A percentile compares a stretch with the other conserved stretches of the same genome.
These are phyloP conservation scores for Backusella luteola DNA, from an alignment of 192 early-diverging fungal genomes.

Conservation along the genomic window DNA sequence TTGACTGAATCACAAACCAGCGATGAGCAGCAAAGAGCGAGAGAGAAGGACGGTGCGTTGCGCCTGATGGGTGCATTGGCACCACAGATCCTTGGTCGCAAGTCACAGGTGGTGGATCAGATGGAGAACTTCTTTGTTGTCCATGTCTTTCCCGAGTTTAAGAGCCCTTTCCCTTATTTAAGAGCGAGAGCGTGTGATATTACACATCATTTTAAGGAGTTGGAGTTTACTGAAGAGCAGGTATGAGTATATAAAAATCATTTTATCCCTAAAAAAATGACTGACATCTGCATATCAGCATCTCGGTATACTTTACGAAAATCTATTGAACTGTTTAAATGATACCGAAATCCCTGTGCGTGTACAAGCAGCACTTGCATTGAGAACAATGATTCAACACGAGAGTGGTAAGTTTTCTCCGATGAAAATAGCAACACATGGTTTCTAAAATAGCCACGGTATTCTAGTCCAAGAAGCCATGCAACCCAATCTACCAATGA, in stretches of 20 bases:
- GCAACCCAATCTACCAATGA: conserved; percentile 72
- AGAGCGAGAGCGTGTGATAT: conserved; percentile 64
- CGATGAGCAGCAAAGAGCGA: conserved; percentile 59
- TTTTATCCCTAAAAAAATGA: too few relatives aligned
- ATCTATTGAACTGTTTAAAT: conserved; percentile 59
- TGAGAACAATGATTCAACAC: conserved; percentile 76
- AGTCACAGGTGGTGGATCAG: conserved; percentile 46
- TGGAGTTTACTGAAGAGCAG: conserved; percentile 60
- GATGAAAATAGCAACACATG: too few relatives aligned
- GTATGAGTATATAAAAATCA: not conserved
- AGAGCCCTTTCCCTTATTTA: conserved; percentile 78
- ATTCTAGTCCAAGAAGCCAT: conserved; percentile 61
- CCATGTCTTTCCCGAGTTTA: conserved; percentile 90
- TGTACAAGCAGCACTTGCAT: conserved; percentile 81
- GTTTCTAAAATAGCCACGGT: not conserved
- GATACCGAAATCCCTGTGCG: conserved; percentile 88
- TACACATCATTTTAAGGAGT: conserved; percentile 51
- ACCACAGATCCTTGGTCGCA: conserved; percentile 56
- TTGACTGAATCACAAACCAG: conserved; percentile 63
- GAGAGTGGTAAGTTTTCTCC: conserved; percentile 41
- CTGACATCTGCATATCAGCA: not conserved
- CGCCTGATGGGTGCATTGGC: conserved; percentile 79
- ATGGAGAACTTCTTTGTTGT: conserved; percentile 84
- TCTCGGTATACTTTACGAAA: conserved; percentile 38
- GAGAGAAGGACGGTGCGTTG: conserved; percentile 88